Base-by-base conservation (phyloP, 2,329 filamentous ascomycete genomes). In the Cytospora chrysosperma region DNA sequence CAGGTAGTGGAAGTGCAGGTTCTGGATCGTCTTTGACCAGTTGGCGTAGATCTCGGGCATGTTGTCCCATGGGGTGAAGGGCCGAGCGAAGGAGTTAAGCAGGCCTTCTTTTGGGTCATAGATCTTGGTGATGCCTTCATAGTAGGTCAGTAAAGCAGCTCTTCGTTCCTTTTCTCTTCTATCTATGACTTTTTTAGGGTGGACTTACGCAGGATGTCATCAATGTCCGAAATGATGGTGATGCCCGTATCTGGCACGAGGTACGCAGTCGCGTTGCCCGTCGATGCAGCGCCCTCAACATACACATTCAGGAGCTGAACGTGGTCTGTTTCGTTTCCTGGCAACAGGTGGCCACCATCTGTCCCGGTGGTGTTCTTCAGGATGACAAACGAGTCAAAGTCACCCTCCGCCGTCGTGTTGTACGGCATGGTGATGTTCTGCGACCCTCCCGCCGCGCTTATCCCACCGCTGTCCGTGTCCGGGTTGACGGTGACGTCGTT, bases 1-100 rank as follows among this genome's bases (percentile, higher is more conserved):
- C 24, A 93, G 80, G 76, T 93, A 93, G 76, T 93, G 90, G 78
- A 93, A 93, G 73, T 93, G 90, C 66, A 88, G 80, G 70, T 91
- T 82, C 0, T 85, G 82, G 17, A 91, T 79, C 26, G 81, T 84
- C n/a, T 77, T 76, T 1, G 84, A 87, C 89, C 90, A 93, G 71
- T 92, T 91, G 68, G 87, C 85, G 73, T 92, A 93, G 68, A 93
- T 88, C 2, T 87, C 81, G 0, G 90, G 90, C 91, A 93, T 93
- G 75, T 93, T 89, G 80, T 88, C 80, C 90, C 90, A 93, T 0
- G 85, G 81, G 0, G 80, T 82, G 72, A 91, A 93, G 0, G 88
- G 80, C 4, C 85, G 82, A 0, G 90, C 90, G 70, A 93, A 93
- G 0, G 89, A 88, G 76, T 93, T 93, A 13, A 93, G 78, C 0